Conservation (phyloP, 345 rosid species). For the Viola odorata region DNA sequence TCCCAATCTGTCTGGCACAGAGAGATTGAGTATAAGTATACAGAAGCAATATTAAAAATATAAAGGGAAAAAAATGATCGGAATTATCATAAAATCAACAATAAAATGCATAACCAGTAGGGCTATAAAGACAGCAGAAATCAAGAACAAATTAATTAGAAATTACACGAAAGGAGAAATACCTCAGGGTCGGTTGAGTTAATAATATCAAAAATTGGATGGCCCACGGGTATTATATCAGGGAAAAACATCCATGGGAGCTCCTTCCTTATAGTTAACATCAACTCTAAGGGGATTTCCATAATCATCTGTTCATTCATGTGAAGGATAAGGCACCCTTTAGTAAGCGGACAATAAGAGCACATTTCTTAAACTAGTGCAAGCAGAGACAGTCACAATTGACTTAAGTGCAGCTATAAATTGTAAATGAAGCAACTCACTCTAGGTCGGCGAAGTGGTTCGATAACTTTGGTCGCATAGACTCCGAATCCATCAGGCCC, state of each 20-base stretch:
- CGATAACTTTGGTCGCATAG: constrained; percentile 82
- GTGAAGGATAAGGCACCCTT: constrained; percentile 1
- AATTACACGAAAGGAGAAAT: constrained; percentile 8
- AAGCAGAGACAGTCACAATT: not conserved
- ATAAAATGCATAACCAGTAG: not conserved
- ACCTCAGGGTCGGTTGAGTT: constrained; percentile 93
- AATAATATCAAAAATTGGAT: constrained; percentile 87
- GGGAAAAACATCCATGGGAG: constrained; percentile 99
- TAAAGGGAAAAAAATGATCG: constrained; percentile 4
- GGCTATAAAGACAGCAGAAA: not conserved
- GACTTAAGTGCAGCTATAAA: not conserved
- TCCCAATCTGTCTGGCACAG: constrained; percentile 88
- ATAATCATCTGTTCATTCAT: constrained; percentile 57
- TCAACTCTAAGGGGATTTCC: constrained; percentile 93
- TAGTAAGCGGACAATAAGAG: not conserved
- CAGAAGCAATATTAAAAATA: not conserved
- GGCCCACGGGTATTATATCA: constrained; percentile 79
- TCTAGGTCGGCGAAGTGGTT: constrained; percentile 83
- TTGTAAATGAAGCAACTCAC: constrained; percentile 32
- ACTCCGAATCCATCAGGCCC: constrained; percentile 90
- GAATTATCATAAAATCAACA: not conserved
- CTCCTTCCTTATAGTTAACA: constrained; percentile 81
- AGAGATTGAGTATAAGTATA: constrained; percentile 6
- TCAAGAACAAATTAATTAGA: not conserved
- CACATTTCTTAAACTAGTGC: not conserved